Percentiles rank a stretch among this genome's conserved stretches.
phyloP scores from a whole-genome alignment of 257 asterid genomes.

The Solanum tacnaense region DNA sequence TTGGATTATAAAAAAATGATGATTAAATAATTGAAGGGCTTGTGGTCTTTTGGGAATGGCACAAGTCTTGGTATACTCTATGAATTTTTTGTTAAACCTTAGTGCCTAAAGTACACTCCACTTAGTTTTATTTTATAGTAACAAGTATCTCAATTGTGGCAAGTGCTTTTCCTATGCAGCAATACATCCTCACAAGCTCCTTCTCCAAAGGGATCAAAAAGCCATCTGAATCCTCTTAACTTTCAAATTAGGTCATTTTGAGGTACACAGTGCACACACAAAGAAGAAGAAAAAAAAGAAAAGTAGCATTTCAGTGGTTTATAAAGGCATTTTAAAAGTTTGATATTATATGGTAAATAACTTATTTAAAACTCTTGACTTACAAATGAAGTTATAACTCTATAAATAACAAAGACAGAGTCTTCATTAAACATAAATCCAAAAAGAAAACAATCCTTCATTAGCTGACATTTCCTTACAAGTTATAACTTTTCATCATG shows the following conservation, averaged over 20 bases:
- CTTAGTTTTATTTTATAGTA: conserved; percentile 5
- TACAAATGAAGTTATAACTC: not conserved
- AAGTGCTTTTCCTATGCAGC: conserved; percentile 24
- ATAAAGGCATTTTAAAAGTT: not conserved
- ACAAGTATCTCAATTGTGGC: not conserved
- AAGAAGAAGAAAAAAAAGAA: not conserved
- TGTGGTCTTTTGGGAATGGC: conserved; percentile 8
- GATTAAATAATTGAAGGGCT: not conserved
- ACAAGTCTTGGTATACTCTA: conserved; percentile 24
- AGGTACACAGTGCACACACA: not conserved
- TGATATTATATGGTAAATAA: not conserved
- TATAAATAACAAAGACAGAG: conserved; percentile 20
- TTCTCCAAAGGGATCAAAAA: not conserved
- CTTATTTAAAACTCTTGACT: not conserved
- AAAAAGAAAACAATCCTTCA: no score
- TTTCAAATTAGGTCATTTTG: not conserved
- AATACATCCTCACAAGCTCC: conserved; percentile 13
- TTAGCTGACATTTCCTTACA: no score
- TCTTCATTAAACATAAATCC: not conserved
- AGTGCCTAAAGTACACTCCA: conserved; percentile 49
- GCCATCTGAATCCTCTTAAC: not conserved
- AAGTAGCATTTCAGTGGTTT: not conserved
- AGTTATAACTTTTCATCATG: no score
- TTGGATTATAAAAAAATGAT: not conserved
- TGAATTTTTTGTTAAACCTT: not conserved